Percentiles rank a stretch among this genome's conserved stretches.
phyloP scores from a whole-genome alignment of 2,329 filamentous ascomycete genomes.

The Sporothrix pallida region DNA sequence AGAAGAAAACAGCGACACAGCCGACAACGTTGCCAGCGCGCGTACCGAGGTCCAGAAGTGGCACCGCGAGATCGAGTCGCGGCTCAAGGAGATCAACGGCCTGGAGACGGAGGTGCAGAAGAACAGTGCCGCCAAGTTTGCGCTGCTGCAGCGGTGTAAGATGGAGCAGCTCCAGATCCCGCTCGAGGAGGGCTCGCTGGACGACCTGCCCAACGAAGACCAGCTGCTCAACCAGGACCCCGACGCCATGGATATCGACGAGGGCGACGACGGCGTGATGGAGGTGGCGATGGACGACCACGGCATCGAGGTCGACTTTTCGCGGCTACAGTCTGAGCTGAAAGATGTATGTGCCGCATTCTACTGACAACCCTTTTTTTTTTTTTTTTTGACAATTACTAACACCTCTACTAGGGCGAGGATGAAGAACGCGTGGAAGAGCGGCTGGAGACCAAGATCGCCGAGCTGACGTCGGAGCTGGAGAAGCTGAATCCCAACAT shows the following conservation, averaged over 20 bases:
- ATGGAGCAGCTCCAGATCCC: slow-evolving; percentile 92
- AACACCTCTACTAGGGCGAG: neutral
- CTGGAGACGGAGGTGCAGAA: slow-evolving; percentile 88
- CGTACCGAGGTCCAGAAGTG: slow-evolving; percentile 82
- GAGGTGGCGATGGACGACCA: slow-evolving; percentile 80
- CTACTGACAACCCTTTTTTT: neutral
- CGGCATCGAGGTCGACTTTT: slow-evolving; percentile 89
- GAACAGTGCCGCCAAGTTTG: slow-evolving; percentile 82
- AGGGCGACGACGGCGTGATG: slow-evolving; percentile 65
- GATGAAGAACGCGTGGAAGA: slow-evolving; percentile 72
- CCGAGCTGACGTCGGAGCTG: slow-evolving; percentile 74
- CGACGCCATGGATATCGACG: slow-evolving; percentile 93
- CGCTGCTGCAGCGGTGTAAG: slow-evolving; percentile 84
- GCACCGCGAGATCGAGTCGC: slow-evolving; percentile 78
- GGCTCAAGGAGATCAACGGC: slow-evolving; percentile 73
- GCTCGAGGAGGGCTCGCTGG: slow-evolving; percentile 75
- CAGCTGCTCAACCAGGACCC: slow-evolving; percentile 75
- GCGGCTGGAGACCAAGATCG: slow-evolving; percentile 77
- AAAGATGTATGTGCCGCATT: slow-evolving; percentile 65
- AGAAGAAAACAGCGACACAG: slow-evolving; percentile 70
- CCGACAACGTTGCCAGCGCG: slow-evolving; percentile 76
- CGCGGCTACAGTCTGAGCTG: slow-evolving; percentile 78
- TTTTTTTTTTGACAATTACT: slow-evolving; percentile 44
- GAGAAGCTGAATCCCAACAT: slow-evolving; percentile 97
- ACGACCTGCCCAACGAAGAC: slow-evolving; percentile 87